Conservation (phyloP, 768 basidiomycete genomes). For the Pulveroboletus ravenelii region DNA sequence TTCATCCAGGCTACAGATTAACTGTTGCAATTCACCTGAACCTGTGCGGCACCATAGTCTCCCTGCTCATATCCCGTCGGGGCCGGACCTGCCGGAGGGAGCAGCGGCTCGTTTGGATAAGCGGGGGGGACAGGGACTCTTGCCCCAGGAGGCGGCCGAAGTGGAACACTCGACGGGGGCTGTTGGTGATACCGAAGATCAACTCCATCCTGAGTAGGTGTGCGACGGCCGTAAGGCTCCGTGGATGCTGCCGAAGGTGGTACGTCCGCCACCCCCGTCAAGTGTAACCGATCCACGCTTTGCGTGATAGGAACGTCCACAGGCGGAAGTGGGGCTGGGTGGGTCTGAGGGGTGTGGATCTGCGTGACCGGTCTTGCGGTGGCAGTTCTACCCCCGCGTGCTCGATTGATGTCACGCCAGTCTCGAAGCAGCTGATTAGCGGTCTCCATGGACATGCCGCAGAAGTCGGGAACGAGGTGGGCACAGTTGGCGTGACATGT, state of each 20-base stretch:
- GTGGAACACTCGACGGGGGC: conserved; percentile 30
- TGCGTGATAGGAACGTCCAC: conserved; percentile 30
- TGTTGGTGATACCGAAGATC: conserved; percentile 39
- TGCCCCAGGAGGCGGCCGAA: conserved; percentile 37
- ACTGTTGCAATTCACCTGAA: conserved; percentile 19
- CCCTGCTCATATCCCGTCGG: conserved; percentile 28
- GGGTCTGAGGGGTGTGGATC: conserved; percentile 28
- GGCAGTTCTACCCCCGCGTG: conserved; percentile 45
- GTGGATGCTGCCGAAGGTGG: conserved; percentile 18
- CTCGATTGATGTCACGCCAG: conserved; percentile 85
- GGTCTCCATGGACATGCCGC: conserved; percentile 99
- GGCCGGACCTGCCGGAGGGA: conserved; percentile 20
- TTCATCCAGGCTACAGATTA: background rate
- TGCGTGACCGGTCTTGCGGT: conserved; percentile 35
- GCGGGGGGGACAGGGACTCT: conserved; percentile 33
- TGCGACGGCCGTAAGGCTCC: conserved; percentile 23
- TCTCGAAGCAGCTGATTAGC: conserved; percentile 89
- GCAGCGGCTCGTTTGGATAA: conserved; percentile 31
- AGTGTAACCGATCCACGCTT: conserved; percentile 44
- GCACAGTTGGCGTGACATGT: conserved; percentile 98
- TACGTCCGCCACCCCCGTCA: conserved; percentile 38
- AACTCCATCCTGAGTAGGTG: conserved; percentile 34
- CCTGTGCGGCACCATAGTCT: conserved; percentile 17
- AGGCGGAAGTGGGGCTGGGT: conserved; percentile 31
- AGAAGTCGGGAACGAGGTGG: conserved; percentile 98